phyloP scores from a whole-genome alignment of 257 asterid species.

The Coffea canephora region DNA sequence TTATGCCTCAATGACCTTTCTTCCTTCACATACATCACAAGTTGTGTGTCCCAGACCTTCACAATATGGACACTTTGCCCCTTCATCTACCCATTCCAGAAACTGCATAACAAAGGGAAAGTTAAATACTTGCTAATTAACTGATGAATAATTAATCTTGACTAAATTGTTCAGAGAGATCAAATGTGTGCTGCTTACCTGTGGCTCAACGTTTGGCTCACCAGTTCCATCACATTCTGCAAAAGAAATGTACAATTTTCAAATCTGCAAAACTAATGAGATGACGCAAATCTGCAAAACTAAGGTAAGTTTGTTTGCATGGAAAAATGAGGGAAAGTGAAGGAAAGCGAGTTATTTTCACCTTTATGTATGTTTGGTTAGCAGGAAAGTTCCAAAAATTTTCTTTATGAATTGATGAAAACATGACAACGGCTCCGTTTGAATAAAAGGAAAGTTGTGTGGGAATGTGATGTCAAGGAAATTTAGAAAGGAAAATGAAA shows the following conservation, averaged over 20 bases:
- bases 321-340: no score
- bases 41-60: constrained; percentile 63
- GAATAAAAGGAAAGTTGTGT: no score
- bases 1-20: constrained; percentile 27
- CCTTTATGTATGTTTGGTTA: no score
- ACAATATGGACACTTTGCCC: constrained; percentile 78
- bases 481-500: no score
- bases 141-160: background rate
- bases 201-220: constrained; percentile 89
- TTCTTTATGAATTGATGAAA: no score
- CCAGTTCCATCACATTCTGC: constrained; percentile 99
- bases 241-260: constrained; percentile 6
- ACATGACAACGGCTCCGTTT: no score
- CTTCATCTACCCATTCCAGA: constrained; percentile 90
- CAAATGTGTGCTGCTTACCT: constrained; percentile 46
- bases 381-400: no score
- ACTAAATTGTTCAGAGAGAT: background rate
- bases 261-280: no score
- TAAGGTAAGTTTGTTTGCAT: background rate
- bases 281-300: background rate
- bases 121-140: background rate
- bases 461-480: no score
- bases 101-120: constrained; percentile 48
- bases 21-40: constrained; percentile 71
- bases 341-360: no score